Base-by-base conservation (phyloP, 495 filamentous ascomycete species). In the Hypoxylon intermedium region DNA sequence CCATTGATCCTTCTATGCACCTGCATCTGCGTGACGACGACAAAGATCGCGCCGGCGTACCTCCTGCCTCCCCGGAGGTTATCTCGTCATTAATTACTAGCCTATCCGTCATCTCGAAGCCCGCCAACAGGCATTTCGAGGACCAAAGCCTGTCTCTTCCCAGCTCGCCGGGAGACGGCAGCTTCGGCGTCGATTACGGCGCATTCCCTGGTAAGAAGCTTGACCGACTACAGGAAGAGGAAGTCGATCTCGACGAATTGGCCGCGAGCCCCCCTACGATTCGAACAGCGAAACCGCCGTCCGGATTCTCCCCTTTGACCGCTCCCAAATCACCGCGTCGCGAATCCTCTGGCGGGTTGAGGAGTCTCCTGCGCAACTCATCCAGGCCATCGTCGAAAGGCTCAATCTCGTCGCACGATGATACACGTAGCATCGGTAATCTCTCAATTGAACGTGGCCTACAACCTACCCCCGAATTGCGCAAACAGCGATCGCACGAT, bases 61-160 rank as follows among this genome's bases (percentile, higher is more conserved):
- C 82, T 40, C 84, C 91, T 40, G 87, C 90, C 1, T 94, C 92
- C 11, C 91, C 94, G 20, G 92, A 96, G 73, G 89, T 98, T 43
- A 98, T 98, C 58, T 93, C 90, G 45, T 92, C 89, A 33, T 80
- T 98, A 46, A 96, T 98, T 72, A 93, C 92, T 46, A 94, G 92
- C 3, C 83, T 98, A 13, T 92, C 91, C 15, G 85, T 87, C 69
- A 95, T 98, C 60, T 92, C 91, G 0, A 80, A 84, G 42, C 89
- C 91, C 18, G 80, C 88, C 57, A 86, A 83, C 67, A 81, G 83
- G 34, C 87, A 89, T 72, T 92, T 93, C 68, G 90, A 93, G 45
- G 82, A 75, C 67, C 76, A 79, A 23, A 79, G 72, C 46, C 68
- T 78, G 38, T 82, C 82, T 28, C 68, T 74, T 12, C 75, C 80